These are phyloP conservation scores for Tetrahymena elliotti DNA, from an alignment of 73 alveolate genomes.

Conservation along the genomic window DNA sequence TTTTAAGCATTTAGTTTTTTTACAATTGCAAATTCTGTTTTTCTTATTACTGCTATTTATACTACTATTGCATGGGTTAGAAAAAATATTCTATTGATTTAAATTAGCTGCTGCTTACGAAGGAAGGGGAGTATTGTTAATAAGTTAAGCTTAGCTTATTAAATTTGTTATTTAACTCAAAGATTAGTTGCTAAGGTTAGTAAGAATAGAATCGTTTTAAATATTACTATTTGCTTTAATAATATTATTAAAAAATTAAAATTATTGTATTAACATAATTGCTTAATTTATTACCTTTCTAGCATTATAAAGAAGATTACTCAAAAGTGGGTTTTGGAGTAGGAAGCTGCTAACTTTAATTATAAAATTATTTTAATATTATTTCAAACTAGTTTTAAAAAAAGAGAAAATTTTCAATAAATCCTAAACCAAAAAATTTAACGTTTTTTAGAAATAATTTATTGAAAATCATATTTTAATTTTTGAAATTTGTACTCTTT, in stretches of 20 bases:
- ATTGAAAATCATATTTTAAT: no score
- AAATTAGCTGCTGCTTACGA: background rate
- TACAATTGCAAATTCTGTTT: constrained; percentile 15
- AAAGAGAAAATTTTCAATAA: no score
- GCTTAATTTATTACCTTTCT: background rate
- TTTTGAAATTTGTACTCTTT: no score
- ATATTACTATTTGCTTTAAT: background rate
- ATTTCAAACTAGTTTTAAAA: no score
- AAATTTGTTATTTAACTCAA: background rate
- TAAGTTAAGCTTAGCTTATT: background rate
- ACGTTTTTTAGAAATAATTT: no score
- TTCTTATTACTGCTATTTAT: background rate
- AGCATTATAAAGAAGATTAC: background rate
- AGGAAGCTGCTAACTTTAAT: background rate
- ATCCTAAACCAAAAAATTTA: no score
- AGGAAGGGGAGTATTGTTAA: background rate
- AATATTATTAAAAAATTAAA: no score
- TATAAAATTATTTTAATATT: no score
- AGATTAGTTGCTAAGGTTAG: background rate
- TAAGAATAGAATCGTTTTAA: background rate
- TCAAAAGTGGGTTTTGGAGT: background rate
- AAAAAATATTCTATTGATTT: background rate
- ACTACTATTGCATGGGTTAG: background rate
- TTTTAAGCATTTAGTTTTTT: constrained; percentile 23
- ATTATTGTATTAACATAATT: no score